phyloP scores from a whole-genome alignment of 1,284 basidiomycete genomes.

The Porodaedalea pini region DNA sequence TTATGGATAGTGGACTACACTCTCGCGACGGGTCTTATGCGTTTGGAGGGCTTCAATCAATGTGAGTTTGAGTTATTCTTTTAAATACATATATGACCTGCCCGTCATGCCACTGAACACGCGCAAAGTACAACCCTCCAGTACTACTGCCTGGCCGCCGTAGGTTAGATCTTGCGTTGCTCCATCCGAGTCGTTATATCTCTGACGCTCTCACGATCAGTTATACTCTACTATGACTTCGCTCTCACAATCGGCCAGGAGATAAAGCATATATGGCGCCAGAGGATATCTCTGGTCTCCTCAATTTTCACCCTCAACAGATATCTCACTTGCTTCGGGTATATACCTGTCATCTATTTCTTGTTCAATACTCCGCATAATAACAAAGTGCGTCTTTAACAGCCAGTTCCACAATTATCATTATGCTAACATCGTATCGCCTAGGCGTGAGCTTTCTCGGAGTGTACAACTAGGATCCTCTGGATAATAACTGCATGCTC shows the following conservation, averaged over 20 bases:
- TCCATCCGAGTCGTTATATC: neutral
- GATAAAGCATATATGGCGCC: constrained; percentile 12
- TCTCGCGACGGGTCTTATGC: neutral
- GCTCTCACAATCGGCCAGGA: constrained; percentile 9
- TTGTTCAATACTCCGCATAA: constrained; percentile 17
- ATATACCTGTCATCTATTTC: constrained; percentile 15
- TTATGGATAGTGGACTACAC: neutral
- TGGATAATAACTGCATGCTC: too few species aligned
- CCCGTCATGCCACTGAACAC: neutral
- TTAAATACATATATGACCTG: neutral
- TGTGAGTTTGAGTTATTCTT: constrained; percentile 1
- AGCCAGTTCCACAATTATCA: neutral
- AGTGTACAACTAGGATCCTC: too few species aligned
- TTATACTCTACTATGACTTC: constrained; percentile 17
- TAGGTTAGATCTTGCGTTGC: constrained; percentile 4
- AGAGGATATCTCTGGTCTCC: constrained; percentile 8
- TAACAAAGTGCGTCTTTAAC: constrained; percentile 8
- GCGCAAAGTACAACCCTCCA: constrained; percentile 12
- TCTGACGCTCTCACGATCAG: neutral
- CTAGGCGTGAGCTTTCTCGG: constrained; percentile 12
- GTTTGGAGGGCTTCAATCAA: neutral
- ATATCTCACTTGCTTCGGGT: constrained; percentile 16
- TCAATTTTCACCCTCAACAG: constrained; percentile 13
- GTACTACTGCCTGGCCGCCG: constrained; percentile 12
- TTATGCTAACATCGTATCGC: neutral